Percentiles rank a stretch among this genome's conserved stretches.
These are phyloP conservation scores for Scutellaria minor DNA, from an alignment of 257 asterid species.

Conservation along the genomic window DNA sequence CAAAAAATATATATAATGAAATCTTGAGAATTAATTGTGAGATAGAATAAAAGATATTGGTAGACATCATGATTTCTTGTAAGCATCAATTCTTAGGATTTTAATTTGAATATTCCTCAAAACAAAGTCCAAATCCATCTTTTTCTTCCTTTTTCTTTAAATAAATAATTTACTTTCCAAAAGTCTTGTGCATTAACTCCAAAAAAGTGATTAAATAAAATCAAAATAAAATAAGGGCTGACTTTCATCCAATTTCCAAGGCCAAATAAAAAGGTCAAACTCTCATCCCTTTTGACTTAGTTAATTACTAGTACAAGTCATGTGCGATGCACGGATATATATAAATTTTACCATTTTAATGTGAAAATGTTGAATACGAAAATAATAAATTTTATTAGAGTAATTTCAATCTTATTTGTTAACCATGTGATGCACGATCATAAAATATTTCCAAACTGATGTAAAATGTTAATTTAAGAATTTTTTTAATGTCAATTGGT, in stretches of 20 bases:
- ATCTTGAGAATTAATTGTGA: not conserved
- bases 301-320: too few species aligned
- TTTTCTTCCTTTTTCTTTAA: not conserved
- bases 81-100: conserved; percentile 27
- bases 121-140: conserved; percentile 28
- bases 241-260: conserved; percentile 37
- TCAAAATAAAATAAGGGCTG: conserved; percentile 39
- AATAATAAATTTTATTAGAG: too few species aligned
- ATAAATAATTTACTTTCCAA: conserved; percentile 5
- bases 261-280: conserved; percentile 31
- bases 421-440: too few species aligned
- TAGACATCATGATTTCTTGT: not conserved
- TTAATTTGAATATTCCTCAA: conserved; percentile 21
- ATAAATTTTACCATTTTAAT: too few species aligned
- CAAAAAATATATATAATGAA: not conserved
- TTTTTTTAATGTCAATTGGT: too few species aligned
- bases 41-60: not conserved
- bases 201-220: conserved; percentile 22
- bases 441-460: too few species aligned
- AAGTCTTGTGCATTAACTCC: conserved; percentile 34
- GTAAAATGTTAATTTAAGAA: too few species aligned
- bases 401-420: too few species aligned
- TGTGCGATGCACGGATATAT: too few species aligned
- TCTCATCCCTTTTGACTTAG: not conserved
- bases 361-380: too few species aligned